Percentiles rank a stretch among this genome's conserved stretches.
phyloP scores from a whole-genome alignment of 441 rosid genomes.

The Euphorbia neoarborescens region DNA sequence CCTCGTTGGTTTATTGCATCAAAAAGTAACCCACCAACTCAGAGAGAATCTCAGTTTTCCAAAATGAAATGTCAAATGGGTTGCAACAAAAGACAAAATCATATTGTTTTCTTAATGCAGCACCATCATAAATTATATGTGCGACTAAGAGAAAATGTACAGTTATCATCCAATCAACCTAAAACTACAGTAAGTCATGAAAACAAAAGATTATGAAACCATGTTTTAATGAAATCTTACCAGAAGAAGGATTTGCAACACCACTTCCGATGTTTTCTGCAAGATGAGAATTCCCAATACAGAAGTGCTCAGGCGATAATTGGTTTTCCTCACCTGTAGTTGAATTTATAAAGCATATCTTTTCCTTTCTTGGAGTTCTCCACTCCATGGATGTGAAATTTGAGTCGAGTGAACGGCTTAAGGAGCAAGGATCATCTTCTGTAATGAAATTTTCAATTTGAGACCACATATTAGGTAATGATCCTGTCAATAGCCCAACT shows the following conservation, averaged over 20 bases:
- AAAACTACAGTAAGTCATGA: constrained; percentile 12
- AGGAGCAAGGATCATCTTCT: constrained; percentile 28
- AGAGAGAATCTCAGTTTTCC: neutral
- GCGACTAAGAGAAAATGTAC: neutral
- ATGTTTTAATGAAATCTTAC: constrained; percentile 36
- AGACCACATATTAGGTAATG: constrained; percentile 62
- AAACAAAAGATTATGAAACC: neutral
- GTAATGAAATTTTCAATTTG: constrained; percentile 25
- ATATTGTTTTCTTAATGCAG: neutral
- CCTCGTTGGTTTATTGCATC: neutral
- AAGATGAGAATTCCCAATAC: constrained; percentile 22
- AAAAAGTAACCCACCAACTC: neutral
- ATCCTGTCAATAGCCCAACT: constrained; percentile 39
- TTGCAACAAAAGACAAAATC: neutral
- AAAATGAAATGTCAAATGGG: constrained; percentile 2
- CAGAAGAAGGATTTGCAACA: constrained; percentile 35
- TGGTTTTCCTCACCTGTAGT: constrained; percentile 26
- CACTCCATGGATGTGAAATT: constrained; percentile 31
- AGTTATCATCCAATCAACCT: constrained; percentile 7
- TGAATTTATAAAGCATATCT: constrained; percentile 24
- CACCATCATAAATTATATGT: neutral
- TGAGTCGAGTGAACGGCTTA: constrained; percentile 62
- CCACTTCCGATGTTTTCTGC: constrained; percentile 29
- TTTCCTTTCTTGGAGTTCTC: constrained; percentile 32
- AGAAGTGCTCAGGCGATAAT: constrained; percentile 24